Evolutionary conservation across 164 flowering plant species (phyloP), one percentile per base, ranked within the genome.

Genomic region (Aristolochia fimbriata): DNA sequence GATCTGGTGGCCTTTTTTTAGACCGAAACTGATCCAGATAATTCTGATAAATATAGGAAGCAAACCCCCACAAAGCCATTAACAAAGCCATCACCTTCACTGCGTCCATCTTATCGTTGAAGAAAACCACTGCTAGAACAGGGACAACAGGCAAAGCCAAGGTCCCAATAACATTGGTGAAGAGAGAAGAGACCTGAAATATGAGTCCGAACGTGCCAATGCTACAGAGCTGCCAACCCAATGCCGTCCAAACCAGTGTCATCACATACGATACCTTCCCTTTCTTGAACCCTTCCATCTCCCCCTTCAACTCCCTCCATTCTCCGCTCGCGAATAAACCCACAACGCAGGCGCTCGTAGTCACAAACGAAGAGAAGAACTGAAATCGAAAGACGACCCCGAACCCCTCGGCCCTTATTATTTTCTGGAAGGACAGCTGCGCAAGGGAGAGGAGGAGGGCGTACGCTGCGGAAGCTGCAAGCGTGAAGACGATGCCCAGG

Each of bases 291-390:
- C 55, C 48, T 16, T 46, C 47, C 70, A 67, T 65, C 65, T 74
- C 77, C 15, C 49, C 66, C 20, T 21, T 45, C 60, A 70, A 50
- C 6, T 23, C 20, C n/a, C 49, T 64, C 77, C 77, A 74, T 37
- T 74, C 77, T 12, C 74, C 74, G 53, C 72, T 74, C 23, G 62
- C 69, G 30, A 70, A 70, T 8, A 74, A 65, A 3, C 74, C 77
- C 22, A 70, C 62, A 14, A 70, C 48, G 25, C 73, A 64, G 23
- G 45, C 71, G 51, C 61, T 47, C 0, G 74, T 61, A 1, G 77
- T 62, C 12, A 74, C 69, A 8, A 58, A 14, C 0, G 74, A 61
- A n/a, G 71, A 41, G 21, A 60, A 70, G 23, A 74, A 61, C 61
- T 66, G 74, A 64, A 74, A 60, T 45, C 64, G 47, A 15, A 74